These are phyloP conservation scores for Lippia alba DNA, from an alignment of 305 asterid genomes.

Conservation along the genomic window DNA sequence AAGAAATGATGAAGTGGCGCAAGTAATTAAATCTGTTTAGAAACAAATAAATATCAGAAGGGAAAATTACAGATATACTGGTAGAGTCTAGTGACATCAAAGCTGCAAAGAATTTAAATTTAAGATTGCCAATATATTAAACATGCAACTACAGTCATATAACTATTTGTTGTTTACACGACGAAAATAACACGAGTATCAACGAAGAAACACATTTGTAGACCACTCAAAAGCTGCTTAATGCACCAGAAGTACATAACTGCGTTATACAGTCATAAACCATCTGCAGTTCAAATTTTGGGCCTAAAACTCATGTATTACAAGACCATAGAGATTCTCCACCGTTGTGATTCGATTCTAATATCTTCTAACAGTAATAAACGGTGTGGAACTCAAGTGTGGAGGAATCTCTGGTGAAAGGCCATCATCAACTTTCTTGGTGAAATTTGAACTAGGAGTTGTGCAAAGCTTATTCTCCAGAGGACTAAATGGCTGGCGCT, in stretches of 20 bases:
- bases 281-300: constrained; percentile 29
- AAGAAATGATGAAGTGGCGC: no score
- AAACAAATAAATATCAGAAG: no score
- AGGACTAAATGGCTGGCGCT: constrained; percentile 39
- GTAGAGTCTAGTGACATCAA: no score
- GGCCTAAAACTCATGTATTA: neutral
- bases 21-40: no score
- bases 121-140: no score
- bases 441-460: constrained; percentile 27
- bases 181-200: neutral
- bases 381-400: constrained; percentile 42
- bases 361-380: constrained; percentile 48
- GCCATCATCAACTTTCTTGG: constrained; percentile 38
- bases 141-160: no score
- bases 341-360: no score
- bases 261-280: constrained; percentile 30
- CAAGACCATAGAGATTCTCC: no score
- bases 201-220: constrained; percentile 19
- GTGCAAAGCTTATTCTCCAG: constrained; percentile 41
- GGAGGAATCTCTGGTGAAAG: constrained; percentile 43
- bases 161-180: neutral
- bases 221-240: constrained; percentile 22
- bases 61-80: no score
- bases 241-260: constrained; percentile 56
- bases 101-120: neutral